phyloP scores from a whole-genome alignment of 768 basidiomycete genomes.

The Naematelia encephala region DNA sequence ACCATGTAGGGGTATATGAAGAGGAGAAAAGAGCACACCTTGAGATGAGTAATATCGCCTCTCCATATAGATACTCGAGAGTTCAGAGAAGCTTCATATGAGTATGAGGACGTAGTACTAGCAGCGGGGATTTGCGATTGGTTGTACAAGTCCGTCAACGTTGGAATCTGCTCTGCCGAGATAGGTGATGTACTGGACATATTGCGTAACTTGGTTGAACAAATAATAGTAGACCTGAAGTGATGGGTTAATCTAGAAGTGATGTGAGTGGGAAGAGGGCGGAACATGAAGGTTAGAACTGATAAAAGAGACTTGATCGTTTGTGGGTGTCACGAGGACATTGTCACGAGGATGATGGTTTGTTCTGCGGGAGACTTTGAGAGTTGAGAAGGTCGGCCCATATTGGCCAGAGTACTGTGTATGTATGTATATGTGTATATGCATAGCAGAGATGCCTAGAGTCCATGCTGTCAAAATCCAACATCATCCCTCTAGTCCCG shows the following conservation, averaged over 20 bases:
- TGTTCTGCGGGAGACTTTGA: no score
- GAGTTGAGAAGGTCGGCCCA: no score
- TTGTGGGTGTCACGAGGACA: no score
- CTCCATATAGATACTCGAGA: constrained; percentile 37
- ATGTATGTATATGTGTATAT: no score
- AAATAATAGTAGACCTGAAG: not conserved
- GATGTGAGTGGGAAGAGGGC: not conserved
- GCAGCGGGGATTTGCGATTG: constrained; percentile 10
- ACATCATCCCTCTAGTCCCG: no score
- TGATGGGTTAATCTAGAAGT: not conserved
- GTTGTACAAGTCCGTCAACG: constrained; percentile 27
- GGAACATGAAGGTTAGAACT: no score
- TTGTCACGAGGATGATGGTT: no score
- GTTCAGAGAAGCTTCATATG: constrained; percentile 23
- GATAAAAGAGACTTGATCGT: no score
- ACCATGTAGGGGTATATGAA: not conserved
- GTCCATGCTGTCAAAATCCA: no score
- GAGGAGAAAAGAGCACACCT: constrained; percentile 17
- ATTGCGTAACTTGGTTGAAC: not conserved
- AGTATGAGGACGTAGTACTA: constrained; percentile 10
- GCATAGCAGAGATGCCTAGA: no score
- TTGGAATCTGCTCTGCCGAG: constrained; percentile 28
- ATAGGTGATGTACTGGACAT: constrained; percentile 9
- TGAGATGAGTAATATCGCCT: constrained; percentile 47
- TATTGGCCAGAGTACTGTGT: no score